These are phyloP conservation scores for Mycena kentingensis DNA, from an alignment of 768 basidiomycete species.

Conservation along the genomic window DNA sequence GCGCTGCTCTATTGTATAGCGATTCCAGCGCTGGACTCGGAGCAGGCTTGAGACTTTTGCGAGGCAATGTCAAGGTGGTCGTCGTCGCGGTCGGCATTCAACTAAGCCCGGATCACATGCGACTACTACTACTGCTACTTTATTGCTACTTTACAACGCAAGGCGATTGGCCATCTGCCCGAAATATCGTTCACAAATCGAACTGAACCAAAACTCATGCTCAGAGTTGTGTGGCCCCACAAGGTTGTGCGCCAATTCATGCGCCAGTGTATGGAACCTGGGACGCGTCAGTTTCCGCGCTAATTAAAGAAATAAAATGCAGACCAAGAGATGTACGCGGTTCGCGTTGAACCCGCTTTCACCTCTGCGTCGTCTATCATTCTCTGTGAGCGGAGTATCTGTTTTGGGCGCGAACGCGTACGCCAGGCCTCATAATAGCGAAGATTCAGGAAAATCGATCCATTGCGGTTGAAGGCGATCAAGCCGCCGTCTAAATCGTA, in stretches of 20 bases:
- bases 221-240: slow-evolving; percentile 86
- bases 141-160: too few species aligned
- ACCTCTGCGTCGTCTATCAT: slow-evolving; percentile 71
- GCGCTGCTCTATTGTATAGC: slow-evolving; percentile 75
- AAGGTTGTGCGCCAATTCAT: slow-evolving; percentile 92
- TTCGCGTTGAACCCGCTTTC: slow-evolving; percentile 45
- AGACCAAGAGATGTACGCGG: slow-evolving; percentile 83
- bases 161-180: too few species aligned
- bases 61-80: slow-evolving; percentile 30
- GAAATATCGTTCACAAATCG: too few species aligned
- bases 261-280: slow-evolving; percentile 91
- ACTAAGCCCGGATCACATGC: background rate
- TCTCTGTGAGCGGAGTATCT: background rate
- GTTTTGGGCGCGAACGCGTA: slow-evolving; percentile 47
- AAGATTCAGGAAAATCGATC: slow-evolving; percentile 85
- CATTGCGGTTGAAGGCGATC: slow-evolving; percentile 93
- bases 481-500: slow-evolving; percentile 77
- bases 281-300: background rate
- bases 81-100: slow-evolving; percentile 56
- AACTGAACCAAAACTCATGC: slow-evolving; percentile 11
- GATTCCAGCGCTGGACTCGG: slow-evolving; percentile 61
- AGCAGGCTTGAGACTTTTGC: slow-evolving; percentile 37
- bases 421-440: slow-evolving; percentile 88
- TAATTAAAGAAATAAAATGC: slow-evolving; percentile 17
- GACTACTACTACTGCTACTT: too few species aligned